Evolutionary conservation across 2,329 filamentous ascomycete genomes (phyloP).

Genomic region (Talaromyces albobiverticillius): DNA sequence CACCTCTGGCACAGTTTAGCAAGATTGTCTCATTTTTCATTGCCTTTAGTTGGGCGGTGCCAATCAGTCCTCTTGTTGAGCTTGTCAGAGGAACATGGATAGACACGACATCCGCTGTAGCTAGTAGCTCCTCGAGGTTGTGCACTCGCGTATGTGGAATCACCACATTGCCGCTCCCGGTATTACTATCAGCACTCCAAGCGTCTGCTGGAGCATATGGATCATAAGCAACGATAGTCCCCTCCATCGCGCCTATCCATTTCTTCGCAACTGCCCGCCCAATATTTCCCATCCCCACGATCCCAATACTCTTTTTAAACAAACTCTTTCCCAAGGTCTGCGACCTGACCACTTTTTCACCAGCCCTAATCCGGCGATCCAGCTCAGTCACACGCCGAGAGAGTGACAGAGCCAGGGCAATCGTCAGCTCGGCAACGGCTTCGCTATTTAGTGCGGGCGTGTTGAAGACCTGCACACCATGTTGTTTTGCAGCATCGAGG

Average conservation of each 20-base stretch:
- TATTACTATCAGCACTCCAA: slow-evolving; percentile 22
- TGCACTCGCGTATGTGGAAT: slow-evolving; percentile 28
- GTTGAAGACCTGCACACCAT: slow-evolving; percentile 24
- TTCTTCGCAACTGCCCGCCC: slow-evolving; percentile 33
- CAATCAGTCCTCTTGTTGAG: slow-evolving; percentile 29
- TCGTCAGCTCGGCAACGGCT: slow-evolving; percentile 33
- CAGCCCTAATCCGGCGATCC: slow-evolving; percentile 22
- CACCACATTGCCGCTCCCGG: not conserved
- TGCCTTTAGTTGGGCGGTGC: slow-evolving; percentile 22
- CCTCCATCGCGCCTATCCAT: slow-evolving; percentile 31
- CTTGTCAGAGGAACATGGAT: slow-evolving; percentile 32
- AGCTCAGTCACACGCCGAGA: slow-evolving; percentile 29
- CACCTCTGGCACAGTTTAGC: slow-evolving; percentile 36
- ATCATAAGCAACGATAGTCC: slow-evolving; percentile 30
- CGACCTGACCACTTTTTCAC: slow-evolving; percentile 24
- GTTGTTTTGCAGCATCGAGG: slow-evolving; percentile 20
- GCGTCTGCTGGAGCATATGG: slow-evolving; percentile 27
- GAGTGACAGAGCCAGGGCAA: slow-evolving; percentile 30
- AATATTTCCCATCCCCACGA: slow-evolving; percentile 41
- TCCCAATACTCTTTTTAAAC: slow-evolving; percentile 32
- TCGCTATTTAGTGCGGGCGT: slow-evolving; percentile 28
- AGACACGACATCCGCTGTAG: slow-evolving; percentile 19
- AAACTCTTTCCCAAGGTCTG: slow-evolving; percentile 27
- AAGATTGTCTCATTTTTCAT: slow-evolving; percentile 37
- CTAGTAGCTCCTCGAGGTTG: not conserved